A percentile compares a stretch with the other conserved stretches of the same genome.
Conservation (phyloP, 2,329 filamentous ascomycete species). For the Colletotrichum sp. region DNA sequence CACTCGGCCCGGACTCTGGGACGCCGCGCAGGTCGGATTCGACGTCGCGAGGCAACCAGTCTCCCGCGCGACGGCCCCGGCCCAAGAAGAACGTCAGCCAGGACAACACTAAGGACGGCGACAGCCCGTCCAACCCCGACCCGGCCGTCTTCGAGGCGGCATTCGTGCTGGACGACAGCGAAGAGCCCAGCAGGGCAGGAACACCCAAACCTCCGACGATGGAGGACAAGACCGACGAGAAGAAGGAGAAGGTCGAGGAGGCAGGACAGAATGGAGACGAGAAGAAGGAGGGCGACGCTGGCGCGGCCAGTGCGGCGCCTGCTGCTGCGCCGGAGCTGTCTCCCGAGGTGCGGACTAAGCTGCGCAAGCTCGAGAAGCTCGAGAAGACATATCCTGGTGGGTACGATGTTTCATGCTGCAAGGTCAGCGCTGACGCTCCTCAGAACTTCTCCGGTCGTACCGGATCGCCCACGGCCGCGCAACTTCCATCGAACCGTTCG, state of each 20-base stretch:
- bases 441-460: constrained; percentile 90
- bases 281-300: constrained; percentile 16
- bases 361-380: constrained; percentile 88
- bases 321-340: constrained; percentile 60
- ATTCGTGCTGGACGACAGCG: constrained; percentile 86
- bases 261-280: constrained; percentile 25
- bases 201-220: constrained; percentile 56
- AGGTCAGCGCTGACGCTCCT: neutral
- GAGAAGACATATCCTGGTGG: constrained; percentile 86
- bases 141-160: constrained; percentile 87
- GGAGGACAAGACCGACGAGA: constrained; percentile 33
- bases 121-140: constrained; percentile 67
- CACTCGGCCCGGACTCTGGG: constrained; percentile 5
- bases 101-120: constrained; percentile 37
- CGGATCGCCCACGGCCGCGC: constrained; percentile 88
- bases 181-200: constrained; percentile 65
- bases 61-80: constrained; percentile 32
- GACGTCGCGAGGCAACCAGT: constrained; percentile 11
- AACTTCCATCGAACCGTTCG: constrained; percentile 89
- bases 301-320: constrained; percentile 26
- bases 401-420: constrained; percentile 15
- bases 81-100: constrained; percentile 40
- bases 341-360: constrained; percentile 74
- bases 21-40: constrained; percentile 40
- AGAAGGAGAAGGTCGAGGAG: constrained; percentile 25